phyloP scores from a whole-genome alignment of 2,329 filamentous ascomycete species.

The Aureobasidium leucospermi region DNA sequence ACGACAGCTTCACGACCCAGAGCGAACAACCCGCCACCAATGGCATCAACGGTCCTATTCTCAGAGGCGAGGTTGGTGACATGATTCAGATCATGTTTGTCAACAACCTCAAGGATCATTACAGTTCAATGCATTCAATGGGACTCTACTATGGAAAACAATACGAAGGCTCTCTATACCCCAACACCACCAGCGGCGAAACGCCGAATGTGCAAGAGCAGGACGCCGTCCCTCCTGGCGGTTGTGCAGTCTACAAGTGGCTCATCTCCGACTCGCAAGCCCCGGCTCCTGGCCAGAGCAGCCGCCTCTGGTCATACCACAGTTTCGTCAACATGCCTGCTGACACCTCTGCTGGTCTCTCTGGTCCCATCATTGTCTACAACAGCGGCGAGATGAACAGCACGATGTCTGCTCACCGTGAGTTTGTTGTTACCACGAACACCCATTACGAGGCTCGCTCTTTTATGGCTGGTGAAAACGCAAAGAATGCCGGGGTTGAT shows the following conservation, averaged over 20 bases:
- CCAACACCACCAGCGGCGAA: conserved; percentile 18
- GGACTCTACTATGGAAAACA: conserved; percentile 22
- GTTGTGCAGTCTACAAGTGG: conserved; percentile 25
- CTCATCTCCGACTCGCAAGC: conserved; percentile 17
- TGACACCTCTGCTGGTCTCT: conserved; percentile 22
- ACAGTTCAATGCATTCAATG: conserved; percentile 25
- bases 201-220: conserved; percentile 15
- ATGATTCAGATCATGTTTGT: conserved; percentile 25
- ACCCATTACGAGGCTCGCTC: conserved; percentile 23
- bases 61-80: conserved; percentile 23
- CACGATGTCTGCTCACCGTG: conserved; percentile 23
- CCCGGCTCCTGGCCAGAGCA: neutral
- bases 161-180: conserved; percentile 21
- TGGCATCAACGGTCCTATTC: conserved; percentile 22
- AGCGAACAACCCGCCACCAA: conserved; percentile 23
- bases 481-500: neutral
- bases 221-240: conserved; percentile 22
- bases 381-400: conserved; percentile 21
- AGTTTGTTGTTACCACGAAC: conserved; percentile 23
- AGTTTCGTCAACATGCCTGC: conserved; percentile 23
- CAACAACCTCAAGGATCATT: conserved; percentile 21
- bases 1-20: conserved; percentile 19
- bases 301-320: conserved; percentile 20
- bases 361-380: conserved; percentile 24
- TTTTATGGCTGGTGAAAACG: conserved; percentile 21